These are phyloP conservation scores for Colletotrichum chlorophyti DNA, from an alignment of 2,329 filamentous ascomycete species.

Conservation along the genomic window DNA sequence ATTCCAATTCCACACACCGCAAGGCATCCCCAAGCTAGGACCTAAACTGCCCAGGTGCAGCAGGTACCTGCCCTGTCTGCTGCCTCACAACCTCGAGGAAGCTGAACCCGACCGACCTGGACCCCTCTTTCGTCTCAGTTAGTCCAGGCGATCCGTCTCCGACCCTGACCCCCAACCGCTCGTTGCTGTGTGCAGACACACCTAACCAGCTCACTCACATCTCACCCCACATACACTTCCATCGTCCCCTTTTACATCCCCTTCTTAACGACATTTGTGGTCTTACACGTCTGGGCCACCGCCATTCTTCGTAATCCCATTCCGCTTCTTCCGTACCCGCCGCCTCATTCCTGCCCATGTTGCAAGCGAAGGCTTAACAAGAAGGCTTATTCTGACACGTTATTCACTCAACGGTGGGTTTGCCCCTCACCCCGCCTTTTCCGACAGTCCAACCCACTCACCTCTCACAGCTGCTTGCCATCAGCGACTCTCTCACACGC, in stretches of 20 bases:
- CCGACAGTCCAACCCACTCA: constrained; percentile 8
- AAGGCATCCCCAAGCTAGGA: background rate
- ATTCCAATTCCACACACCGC: background rate
- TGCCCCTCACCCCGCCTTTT: constrained; percentile 17
- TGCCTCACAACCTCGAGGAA: background rate
- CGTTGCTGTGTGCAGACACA: background rate
- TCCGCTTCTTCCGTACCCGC: background rate
- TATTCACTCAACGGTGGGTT: constrained; percentile 15
- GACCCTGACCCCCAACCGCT: background rate
- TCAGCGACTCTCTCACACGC: too few relatives aligned
- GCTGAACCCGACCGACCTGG: background rate
- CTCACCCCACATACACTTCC: constrained; percentile 10
- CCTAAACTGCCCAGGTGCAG: background rate
- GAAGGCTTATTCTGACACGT: background rate
- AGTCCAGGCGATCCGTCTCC: too few relatives aligned
- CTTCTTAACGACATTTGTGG: constrained; percentile 12
- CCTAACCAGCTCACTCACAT: background rate
- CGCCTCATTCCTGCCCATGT: background rate
- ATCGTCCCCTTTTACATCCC: constrained; percentile 2
- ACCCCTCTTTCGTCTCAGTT: background rate
- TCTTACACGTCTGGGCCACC: constrained; percentile 5
- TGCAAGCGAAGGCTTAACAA: background rate
- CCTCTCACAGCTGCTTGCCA: constrained; percentile 9
- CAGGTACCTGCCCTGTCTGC: background rate
- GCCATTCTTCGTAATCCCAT: background rate